These are phyloP conservation scores for Marasmius fiardii DNA, from an alignment of 1,284 basidiomycete species.

Conservation along the genomic window DNA sequence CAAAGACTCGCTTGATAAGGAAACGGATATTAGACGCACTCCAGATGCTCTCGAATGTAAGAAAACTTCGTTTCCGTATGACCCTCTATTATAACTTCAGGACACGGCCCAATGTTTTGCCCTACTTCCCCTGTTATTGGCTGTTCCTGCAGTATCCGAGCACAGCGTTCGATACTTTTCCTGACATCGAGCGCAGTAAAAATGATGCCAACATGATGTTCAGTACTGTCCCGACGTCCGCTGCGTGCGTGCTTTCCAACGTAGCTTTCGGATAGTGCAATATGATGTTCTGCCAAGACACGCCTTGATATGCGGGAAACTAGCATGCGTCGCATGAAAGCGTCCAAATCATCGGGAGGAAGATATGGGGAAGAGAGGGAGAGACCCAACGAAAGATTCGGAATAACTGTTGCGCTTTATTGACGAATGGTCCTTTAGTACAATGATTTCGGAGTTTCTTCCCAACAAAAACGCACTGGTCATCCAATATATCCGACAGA, in stretches of 20 bases:
- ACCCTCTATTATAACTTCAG: conserved; percentile 73
- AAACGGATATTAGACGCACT: conserved; percentile 40
- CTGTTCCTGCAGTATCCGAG: conserved; percentile 51
- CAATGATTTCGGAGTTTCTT: not conserved
- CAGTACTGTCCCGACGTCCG: conserved; percentile 24
- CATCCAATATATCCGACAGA: conserved; percentile 60
- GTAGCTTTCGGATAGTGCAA: conserved; percentile 70
- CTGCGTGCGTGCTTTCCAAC: conserved; percentile 30
- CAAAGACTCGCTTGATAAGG: conserved; percentile 2
- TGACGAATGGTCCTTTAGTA: not conserved
- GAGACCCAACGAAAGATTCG: conserved; percentile 71
- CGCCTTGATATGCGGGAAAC: conserved; percentile 87
- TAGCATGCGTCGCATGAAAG: conserved; percentile 90
- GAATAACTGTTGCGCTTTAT: conserved; percentile 69
- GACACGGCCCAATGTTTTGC: conserved; percentile 37
- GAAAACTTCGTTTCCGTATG: conserved; percentile 73
- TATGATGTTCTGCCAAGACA: conserved; percentile 87
- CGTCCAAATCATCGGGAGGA: conserved; percentile 75
- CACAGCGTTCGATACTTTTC: conserved; percentile 70
- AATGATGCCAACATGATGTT: conserved; percentile 84
- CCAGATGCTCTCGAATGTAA: conserved; percentile 87
- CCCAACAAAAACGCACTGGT: conserved; percentile 56
- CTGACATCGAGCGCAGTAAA: conserved; percentile 73
- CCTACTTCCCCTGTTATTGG: conserved; percentile 33
- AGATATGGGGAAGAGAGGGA: conserved; percentile 79